Conservation (phyloP, 345 rosid genomes). For the Brassica cretica region DNA sequence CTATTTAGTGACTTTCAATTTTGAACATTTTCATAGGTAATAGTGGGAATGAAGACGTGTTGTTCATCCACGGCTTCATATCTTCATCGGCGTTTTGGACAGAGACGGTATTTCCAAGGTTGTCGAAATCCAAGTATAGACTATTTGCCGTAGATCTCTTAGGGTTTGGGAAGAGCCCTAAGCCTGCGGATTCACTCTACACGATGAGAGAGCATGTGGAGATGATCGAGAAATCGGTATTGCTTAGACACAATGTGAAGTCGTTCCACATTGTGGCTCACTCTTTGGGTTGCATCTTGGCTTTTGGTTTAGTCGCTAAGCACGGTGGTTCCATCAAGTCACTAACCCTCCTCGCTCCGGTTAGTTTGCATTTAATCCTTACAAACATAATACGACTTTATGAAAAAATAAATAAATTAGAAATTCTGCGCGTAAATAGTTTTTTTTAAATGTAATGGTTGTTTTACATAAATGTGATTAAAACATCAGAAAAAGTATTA, state of each 20-base stretch:
- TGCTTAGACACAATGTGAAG: constrained; percentile 56
- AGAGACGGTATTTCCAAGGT: constrained; percentile 79
- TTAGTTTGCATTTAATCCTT: constrained; percentile 16
- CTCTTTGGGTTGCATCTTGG: constrained; percentile 95
- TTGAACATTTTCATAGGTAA: constrained; percentile 5
- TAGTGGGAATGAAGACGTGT: constrained; percentile 57
- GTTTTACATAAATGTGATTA: background rate
- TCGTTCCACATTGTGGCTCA: constrained; percentile 96
- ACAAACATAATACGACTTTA: background rate
- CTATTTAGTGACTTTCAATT: background rate
- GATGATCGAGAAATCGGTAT: constrained; percentile 75
- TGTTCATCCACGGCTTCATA: constrained; percentile 93
- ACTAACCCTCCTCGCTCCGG: constrained; percentile 87
- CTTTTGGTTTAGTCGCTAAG: constrained; percentile 74
- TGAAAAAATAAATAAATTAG: background rate
- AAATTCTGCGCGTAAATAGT: background rate
- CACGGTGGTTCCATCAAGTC: constrained; percentile 71
- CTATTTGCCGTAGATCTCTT: constrained; percentile 80
- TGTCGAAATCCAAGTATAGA: constrained; percentile 57
- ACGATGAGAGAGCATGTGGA: constrained; percentile 81
- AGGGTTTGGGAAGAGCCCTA: constrained; percentile 92
- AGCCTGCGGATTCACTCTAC: constrained; percentile 84
- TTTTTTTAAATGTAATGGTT: background rate
- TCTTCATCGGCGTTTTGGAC: constrained; percentile 94
- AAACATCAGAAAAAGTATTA: background rate